Conservation (phyloP, 1,139 yeast genomes). For the Keqinozyma sinolaborantium region DNA sequence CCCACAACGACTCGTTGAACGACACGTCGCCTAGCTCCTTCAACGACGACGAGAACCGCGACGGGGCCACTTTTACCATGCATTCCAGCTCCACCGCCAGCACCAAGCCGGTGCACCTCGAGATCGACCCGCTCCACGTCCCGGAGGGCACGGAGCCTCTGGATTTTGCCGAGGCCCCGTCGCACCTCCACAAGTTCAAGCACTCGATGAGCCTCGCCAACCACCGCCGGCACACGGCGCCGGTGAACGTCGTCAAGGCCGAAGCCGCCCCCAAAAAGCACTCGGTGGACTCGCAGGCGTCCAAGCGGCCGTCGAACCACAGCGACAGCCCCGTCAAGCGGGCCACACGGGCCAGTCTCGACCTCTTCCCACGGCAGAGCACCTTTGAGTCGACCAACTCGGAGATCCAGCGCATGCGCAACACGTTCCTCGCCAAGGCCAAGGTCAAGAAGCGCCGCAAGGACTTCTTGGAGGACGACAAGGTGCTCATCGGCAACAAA, state of each 20-base stretch:
- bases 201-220: neutral
- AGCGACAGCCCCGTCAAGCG: conserved; percentile 1
- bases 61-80: conserved; percentile 1
- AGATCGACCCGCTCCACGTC: conserved; percentile 7
- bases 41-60: conserved; percentile 11
- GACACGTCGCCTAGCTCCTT: conserved; percentile 35
- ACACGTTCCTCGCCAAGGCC: conserved; percentile 43
- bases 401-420: conserved; percentile 43
- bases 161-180: neutral
- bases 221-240: conserved; percentile 1
- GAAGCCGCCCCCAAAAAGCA: neutral
- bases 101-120: conserved; percentile 3
- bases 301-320: neutral
- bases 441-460: conserved; percentile 35
- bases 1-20: conserved; percentile 12
- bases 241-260: neutral
- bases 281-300: neutral
- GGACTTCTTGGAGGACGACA: conserved; percentile 54
- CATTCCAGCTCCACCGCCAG: conserved; percentile 3
- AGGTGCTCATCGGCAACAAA: conserved; percentile 72
- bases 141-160: neutral
- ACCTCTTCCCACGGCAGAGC: conserved; percentile 1
- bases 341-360: conserved; percentile 1
- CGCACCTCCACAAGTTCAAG: neutral
- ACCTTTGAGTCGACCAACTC: conserved; percentile 13